Evolutionary conservation across 1,284 basidiomycete species (phyloP).

Genomic region (Moesziomyces antarcticus): DNA sequence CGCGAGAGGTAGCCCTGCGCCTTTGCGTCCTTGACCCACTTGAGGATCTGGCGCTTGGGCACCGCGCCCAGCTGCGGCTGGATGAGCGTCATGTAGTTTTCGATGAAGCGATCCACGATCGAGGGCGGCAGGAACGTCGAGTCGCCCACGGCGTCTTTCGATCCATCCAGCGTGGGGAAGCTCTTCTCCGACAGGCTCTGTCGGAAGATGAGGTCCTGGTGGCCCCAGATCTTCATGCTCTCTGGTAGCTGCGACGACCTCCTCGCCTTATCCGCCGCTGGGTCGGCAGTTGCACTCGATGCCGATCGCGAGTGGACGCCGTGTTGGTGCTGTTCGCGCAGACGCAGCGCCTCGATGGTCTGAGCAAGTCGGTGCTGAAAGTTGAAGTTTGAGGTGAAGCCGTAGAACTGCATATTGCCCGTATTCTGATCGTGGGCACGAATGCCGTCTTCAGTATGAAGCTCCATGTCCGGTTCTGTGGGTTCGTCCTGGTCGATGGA

Average conservation of each 20-base stretch:
- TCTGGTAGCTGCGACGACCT: constrained; percentile 35
- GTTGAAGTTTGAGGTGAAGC: constrained; percentile 53
- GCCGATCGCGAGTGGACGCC: constrained; percentile 6
- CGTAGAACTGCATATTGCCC: constrained; percentile 52
- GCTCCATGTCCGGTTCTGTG: constrained; percentile 19
- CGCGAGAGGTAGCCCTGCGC: constrained; percentile 43
- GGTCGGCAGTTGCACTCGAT: background rate
- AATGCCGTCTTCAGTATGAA: constrained; percentile 47
- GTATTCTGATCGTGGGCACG: constrained; percentile 48
- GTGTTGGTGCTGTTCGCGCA: constrained; percentile 42
- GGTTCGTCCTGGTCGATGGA: constrained; percentile 44
- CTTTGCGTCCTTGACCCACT: constrained; percentile 49
- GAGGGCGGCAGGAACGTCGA: constrained; percentile 44
- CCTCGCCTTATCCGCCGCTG: constrained; percentile 7
- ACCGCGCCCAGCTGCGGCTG: constrained; percentile 42
- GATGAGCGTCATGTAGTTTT: constrained; percentile 50
- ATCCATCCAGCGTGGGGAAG: constrained; percentile 40
- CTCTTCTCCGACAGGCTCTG: constrained; percentile 29
- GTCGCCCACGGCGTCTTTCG: constrained; percentile 37
- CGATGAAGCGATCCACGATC: constrained; percentile 49
- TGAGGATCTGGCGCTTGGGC: constrained; percentile 44
- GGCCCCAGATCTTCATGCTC: constrained; percentile 47
- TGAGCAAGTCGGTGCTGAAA: constrained; percentile 47
- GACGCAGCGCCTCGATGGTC: constrained; percentile 35
- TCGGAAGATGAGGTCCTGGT: constrained; percentile 50